Conservation (phyloP, 257 asterid species). For the Scutellaria galericulata region DNA sequence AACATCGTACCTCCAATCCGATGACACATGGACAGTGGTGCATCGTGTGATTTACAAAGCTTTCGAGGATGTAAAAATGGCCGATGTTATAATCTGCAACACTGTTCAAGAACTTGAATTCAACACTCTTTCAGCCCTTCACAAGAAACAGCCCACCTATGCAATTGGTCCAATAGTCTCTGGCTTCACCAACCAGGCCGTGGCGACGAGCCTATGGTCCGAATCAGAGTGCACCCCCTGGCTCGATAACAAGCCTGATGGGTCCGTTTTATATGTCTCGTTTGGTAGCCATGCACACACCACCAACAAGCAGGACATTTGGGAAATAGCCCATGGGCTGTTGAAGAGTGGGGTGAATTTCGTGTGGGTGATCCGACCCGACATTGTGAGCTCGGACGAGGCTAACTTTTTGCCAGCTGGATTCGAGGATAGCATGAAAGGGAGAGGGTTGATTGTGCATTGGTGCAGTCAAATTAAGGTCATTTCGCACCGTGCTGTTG, state of each 20-base stretch:
- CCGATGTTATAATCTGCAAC: conserved; percentile 71
- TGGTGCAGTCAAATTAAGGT: conserved; percentile 74
- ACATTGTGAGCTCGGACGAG: conserved; percentile 60
- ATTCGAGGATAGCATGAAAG: conserved; percentile 41
- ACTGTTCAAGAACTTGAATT: conserved; percentile 68
- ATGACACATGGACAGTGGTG: conserved; percentile 53
- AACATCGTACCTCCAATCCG: conserved; percentile 65
- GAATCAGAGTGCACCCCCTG: conserved; percentile 75
- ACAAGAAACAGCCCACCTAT: conserved; percentile 52
- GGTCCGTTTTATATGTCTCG: conserved; percentile 71
- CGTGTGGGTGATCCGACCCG: conserved; percentile 77
- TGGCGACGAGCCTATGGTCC: conserved; percentile 70
- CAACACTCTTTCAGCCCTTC: conserved; percentile 56
- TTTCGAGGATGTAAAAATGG: conserved; percentile 54
- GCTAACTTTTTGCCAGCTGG: conserved; percentile 48
- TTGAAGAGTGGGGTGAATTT: conserved; percentile 53
- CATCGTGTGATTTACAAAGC: conserved; percentile 74
- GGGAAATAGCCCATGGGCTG: conserved; percentile 74
- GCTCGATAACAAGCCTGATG: conserved; percentile 58
- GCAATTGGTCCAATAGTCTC: conserved; percentile 72
- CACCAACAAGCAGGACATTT: conserved; percentile 54
- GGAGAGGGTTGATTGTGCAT: conserved; percentile 59
- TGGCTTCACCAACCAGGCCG: conserved; percentile 49
- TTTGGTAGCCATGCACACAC: conserved; percentile 80
- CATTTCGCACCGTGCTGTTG: conserved; percentile 61